Percentiles rank a stretch among this genome's conserved stretches.
Evolutionary conservation across 768 basidiomycete species (phyloP).

Genomic region (Tricholoma sp.): DNA sequence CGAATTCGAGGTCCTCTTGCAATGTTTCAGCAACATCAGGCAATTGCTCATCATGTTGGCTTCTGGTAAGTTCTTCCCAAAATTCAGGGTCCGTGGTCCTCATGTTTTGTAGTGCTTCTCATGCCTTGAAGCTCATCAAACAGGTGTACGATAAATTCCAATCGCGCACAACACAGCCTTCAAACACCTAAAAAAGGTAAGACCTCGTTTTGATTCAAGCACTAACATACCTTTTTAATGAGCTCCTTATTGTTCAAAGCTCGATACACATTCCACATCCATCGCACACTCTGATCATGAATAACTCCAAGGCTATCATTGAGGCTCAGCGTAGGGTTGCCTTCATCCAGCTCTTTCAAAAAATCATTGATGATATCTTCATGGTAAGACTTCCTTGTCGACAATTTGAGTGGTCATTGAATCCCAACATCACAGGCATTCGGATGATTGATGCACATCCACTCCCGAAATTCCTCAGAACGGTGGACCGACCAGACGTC

Average conservation of each 20-base stretch:
- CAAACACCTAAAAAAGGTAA: neutral
- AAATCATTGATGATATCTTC: constrained; percentile 27
- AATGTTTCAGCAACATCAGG: neutral
- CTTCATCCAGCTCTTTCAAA: constrained; percentile 15
- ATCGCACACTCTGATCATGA: neutral
- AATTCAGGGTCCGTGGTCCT: neutral
- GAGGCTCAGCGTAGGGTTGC: neutral
- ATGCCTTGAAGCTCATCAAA: neutral
- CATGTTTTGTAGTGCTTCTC: neutral
- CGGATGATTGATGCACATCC: constrained; percentile 21
- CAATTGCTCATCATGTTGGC: neutral
- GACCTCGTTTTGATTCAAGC: neutral
- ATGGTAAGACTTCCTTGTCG: constrained; percentile 26
- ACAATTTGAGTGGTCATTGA: constrained; percentile 29
- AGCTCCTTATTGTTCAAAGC: neutral
- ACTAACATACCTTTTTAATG: neutral
- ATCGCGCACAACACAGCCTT: neutral
- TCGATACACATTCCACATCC: neutral
- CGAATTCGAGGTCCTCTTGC: neutral
- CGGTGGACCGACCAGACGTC: constrained; percentile 30
- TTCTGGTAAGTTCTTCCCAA: neutral
- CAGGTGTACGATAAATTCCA: neutral
- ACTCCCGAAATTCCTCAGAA: constrained; percentile 23
- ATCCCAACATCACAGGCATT: constrained; percentile 31
- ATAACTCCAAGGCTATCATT: neutral